Evolutionary conservation across 768 basidiomycete genomes (phyloP), one percentile per base, ranked within the genome.

Genomic region (Kwoniella europaea): DNA sequence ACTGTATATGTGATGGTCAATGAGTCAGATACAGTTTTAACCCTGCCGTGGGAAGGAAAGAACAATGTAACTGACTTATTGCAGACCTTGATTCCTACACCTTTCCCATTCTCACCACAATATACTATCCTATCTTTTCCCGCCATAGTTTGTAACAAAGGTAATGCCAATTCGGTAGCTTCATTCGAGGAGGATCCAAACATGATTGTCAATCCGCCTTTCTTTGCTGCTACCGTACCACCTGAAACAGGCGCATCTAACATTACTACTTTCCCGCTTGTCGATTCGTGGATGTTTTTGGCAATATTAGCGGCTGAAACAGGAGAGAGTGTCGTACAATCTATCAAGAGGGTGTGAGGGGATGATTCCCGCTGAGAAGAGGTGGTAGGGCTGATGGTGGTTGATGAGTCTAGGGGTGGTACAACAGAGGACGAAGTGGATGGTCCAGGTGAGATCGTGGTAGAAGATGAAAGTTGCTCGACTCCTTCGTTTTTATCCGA

Each of bases 161-260:
- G 77, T n/a, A 72, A 24, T 1, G 79, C 79, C 27, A 74, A 52
- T 3, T 71, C 44, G 2, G 74, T 74, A 20, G 76, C 77, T 10
- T 16, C 3, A 1, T 52, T 9, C 15, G 73, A 76, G 2, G 88
- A 86, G 1, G 93, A 93, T 15, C 95, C 95, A 20, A 95, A 92
- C 60, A 98, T 90, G 86, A 98, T 97, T 4, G 93, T 91, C 22
- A 98, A 86, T 1, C 92, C 92, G 27, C 89, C 94, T 16, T 91
- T 92, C 80, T 90, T 90, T 10, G 95, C 95, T 41, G 93, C 95
- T 15, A 91, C 86, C 10, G 93, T 92, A 43, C 93, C 94, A 67
- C 95, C 95, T 59, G 93, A 94, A 1, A 98, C 94, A 2, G 95
- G 95, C 5, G 95, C 94, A 80, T 98, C 95, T 22, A 97, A 87